A percentile compares a stretch with the other conserved stretches of the same genome.
Evolutionary conservation across 1,284 basidiomycete genomes (phyloP).

Genomic region (Tausonia pullulans): DNA sequence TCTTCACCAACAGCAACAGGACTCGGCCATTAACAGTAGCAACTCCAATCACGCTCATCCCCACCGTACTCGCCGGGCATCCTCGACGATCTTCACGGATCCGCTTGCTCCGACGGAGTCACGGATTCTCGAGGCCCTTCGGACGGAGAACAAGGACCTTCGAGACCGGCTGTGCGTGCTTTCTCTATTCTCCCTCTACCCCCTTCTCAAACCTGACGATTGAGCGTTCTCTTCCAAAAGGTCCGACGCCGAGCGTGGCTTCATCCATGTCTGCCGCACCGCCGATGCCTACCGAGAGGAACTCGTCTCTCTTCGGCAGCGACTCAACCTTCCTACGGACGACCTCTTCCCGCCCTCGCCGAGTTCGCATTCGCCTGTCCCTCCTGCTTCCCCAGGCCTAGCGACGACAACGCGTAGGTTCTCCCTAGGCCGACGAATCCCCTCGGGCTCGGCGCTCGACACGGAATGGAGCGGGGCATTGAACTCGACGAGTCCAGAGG

Average conservation of each 20-base stretch:
- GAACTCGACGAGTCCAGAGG: not conserved
- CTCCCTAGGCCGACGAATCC: not conserved
- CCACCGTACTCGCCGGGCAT: not conserved
- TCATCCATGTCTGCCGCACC: constrained; percentile 11
- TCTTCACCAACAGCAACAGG: not conserved
- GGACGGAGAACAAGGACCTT: constrained; percentile 12
- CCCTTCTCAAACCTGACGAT: not conserved
- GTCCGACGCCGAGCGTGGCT: constrained; percentile 12
- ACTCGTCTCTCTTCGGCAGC: constrained; percentile 2
- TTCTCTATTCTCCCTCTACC: not conserved
- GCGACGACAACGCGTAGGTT: not conserved
- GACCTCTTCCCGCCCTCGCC: constrained; percentile 3
- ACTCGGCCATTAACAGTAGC: not conserved
- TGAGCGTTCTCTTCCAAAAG: not conserved
- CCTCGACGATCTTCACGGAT: not conserved
- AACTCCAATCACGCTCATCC: not conserved
- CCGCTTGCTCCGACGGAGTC: constrained; percentile 1
- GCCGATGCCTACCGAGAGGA: constrained; percentile 13
- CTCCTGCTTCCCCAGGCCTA: not conserved
- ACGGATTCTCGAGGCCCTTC: constrained; percentile 1
- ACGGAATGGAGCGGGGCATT: not conserved
- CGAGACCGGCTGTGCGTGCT: constrained; percentile 4
- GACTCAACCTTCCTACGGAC: constrained; percentile 3
- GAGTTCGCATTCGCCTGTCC: not conserved
- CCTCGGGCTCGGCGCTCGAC: not conserved